Percentiles rank a stretch among this genome's conserved stretches.
These are phyloP conservation scores for Trichoderma brevicompactum DNA, from an alignment of 2,329 filamentous ascomycete species.

Conservation along the genomic window DNA sequence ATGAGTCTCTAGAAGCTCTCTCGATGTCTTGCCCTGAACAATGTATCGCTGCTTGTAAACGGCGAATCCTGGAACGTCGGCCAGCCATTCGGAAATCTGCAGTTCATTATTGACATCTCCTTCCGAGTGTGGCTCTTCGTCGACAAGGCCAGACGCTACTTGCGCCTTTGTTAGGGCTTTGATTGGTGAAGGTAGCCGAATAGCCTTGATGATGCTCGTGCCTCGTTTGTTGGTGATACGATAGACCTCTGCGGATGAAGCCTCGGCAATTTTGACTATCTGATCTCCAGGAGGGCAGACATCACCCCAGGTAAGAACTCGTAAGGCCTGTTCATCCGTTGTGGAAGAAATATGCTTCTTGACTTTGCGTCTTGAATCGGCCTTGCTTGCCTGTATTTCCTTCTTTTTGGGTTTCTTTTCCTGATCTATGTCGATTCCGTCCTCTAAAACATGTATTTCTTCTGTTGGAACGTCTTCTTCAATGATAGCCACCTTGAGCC, in stretches of 20 bases:
- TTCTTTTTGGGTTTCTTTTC: not conserved
- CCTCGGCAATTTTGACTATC: slow-evolving; percentile 68
- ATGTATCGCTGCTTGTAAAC: slow-evolving; percentile 68
- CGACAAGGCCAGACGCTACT: slow-evolving; percentile 57
- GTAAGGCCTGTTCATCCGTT: slow-evolving; percentile 40
- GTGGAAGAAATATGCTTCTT: not conserved
- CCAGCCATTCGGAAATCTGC: slow-evolving; percentile 65
- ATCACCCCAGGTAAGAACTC: slow-evolving; percentile 60
- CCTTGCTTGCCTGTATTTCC: not conserved
- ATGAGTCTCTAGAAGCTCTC: slow-evolving; percentile 62
- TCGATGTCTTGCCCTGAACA: slow-evolving; percentile 59
- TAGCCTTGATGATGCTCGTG: slow-evolving; percentile 68
- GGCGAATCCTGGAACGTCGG: slow-evolving; percentile 67
- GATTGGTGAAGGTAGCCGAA: slow-evolving; percentile 62
- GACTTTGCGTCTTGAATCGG: not conserved
- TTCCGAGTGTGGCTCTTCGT: slow-evolving; percentile 61
- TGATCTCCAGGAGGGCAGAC: slow-evolving; percentile 57
- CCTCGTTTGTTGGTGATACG: slow-evolving; percentile 62
- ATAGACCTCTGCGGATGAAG: slow-evolving; percentile 69
- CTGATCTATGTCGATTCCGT: not conserved
- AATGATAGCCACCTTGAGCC: not conserved
- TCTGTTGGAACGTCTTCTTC: not conserved
- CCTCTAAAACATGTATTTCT: not conserved
- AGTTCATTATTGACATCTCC: slow-evolving; percentile 62
- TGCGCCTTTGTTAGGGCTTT: slow-evolving; percentile 62